These are phyloP conservation scores for Euphorbia pulcherrima DNA, from an alignment of 345 rosid genomes.

Conservation along the genomic window DNA sequence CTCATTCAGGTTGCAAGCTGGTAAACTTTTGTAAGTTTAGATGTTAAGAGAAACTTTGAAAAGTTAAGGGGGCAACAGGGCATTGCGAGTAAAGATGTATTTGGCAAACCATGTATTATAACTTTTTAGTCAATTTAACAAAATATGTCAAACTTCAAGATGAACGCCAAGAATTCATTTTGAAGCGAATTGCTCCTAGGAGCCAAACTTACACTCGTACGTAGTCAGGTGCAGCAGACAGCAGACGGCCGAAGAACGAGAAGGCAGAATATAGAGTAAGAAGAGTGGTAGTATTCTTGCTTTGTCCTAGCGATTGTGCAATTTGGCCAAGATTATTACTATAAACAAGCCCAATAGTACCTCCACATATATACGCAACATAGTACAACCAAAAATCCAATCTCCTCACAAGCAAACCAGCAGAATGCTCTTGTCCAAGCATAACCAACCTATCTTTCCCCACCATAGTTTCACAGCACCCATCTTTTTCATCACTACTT, in stretches of 20 bases:
- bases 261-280: slow-evolving; percentile 83
- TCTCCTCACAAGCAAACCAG: slow-evolving; percentile 48
- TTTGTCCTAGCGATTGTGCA: slow-evolving; percentile 73
- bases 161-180: too few species aligned
- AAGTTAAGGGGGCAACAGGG: too few species aligned
- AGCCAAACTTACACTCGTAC: slow-evolving; percentile 56
- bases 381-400: slow-evolving; percentile 90
- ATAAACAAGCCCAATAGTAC: slow-evolving; percentile 92
- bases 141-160: background rate
- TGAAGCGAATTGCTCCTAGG: too few species aligned
- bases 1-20: too few species aligned
- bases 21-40: too few species aligned
- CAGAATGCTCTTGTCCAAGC: slow-evolving; percentile 77
- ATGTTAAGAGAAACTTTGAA: too few species aligned
- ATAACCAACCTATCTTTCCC: slow-evolving; percentile 51
- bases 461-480: slow-evolving; percentile 48
- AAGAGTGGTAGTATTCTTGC: slow-evolving; percentile 54
- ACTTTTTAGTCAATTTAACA: background rate
- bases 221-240: slow-evolving; percentile 86
- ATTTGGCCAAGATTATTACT: slow-evolving; percentile 95
- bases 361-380: slow-evolving; percentile 80
- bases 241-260: slow-evolving; percentile 95
- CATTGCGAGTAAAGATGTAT: too few species aligned
- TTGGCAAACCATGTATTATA: too few species aligned
- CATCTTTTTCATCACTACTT: slow-evolving; percentile 25